Evolutionary conservation across 345 rosid species (phyloP).

Genomic region (Melastoma malabathricum): DNA sequence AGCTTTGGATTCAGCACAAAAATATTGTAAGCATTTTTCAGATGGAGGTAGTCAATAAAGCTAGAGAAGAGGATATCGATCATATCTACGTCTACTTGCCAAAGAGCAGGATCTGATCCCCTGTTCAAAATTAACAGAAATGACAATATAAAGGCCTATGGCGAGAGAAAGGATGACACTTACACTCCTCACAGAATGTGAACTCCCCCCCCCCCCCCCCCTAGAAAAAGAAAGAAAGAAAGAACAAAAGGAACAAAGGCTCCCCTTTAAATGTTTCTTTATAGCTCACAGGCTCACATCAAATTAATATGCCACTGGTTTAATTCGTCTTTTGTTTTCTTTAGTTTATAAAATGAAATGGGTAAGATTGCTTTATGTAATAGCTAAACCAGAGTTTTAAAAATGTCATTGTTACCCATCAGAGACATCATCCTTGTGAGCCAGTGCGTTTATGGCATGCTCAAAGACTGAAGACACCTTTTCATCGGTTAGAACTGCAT

Average conservation of each 20-base stretch:
- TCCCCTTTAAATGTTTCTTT: too few species aligned
- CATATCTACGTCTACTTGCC: slow-evolving; percentile 87
- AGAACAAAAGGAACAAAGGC: too few species aligned
- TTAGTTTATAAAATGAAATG: too few species aligned
- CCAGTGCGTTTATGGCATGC: slow-evolving; percentile 65
- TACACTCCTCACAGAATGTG: too few species aligned
- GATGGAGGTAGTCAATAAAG: slow-evolving; percentile 81
- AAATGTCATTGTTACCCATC: slow-evolving; percentile 21
- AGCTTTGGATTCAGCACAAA: slow-evolving; percentile 73
- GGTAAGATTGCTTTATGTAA: neutral
- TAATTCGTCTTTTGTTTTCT: too few species aligned
- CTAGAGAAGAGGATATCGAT: slow-evolving; percentile 75
- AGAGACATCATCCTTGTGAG: slow-evolving; percentile 62
- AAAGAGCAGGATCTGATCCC: slow-evolving; percentile 37
- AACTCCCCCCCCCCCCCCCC: too few species aligned
- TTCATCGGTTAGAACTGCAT: slow-evolving; percentile 85
- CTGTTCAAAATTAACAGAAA: slow-evolving; percentile 23
- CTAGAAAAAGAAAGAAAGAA: too few species aligned
- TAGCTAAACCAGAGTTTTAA: too few species aligned
- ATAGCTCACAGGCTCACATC: too few species aligned
- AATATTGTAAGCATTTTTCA: slow-evolving; percentile 74
- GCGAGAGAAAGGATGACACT: neutral
- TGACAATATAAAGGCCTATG: neutral
- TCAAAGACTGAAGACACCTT: slow-evolving; percentile 76
- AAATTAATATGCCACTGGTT: too few species aligned